phyloP scores from a whole-genome alignment of 2,329 filamentous ascomycete species.

The Beauveria australis region DNA sequence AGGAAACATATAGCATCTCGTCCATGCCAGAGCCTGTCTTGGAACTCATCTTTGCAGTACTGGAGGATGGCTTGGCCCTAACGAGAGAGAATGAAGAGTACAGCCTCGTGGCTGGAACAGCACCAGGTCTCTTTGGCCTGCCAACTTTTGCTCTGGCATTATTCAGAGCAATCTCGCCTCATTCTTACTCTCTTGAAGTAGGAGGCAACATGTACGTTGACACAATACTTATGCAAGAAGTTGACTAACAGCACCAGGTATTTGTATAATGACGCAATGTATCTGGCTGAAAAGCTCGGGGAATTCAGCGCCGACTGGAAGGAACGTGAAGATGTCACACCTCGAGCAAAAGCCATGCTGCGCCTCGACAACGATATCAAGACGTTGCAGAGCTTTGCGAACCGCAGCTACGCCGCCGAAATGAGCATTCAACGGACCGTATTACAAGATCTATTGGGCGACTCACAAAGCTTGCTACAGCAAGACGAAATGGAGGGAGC shows the following conservation, averaged over 20 bases:
- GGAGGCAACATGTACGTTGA: constrained; percentile 55
- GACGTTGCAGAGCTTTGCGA: constrained; percentile 51
- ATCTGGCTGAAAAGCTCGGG: constrained; percentile 49
- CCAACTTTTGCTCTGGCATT: constrained; percentile 69
- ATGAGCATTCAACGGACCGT: constrained; percentile 53
- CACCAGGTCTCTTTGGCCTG: constrained; percentile 60
- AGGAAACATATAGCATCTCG: constrained; percentile 82
- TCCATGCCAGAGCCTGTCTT: constrained; percentile 76
- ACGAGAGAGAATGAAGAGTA: constrained; percentile 42
- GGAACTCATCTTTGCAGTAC: constrained; percentile 50
- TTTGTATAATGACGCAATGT: constrained; percentile 59
- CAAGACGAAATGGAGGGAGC: constrained; percentile 45
- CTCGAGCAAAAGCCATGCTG: constrained; percentile 44
- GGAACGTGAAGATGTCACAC: constrained; percentile 40
- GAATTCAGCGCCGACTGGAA: constrained; percentile 45
- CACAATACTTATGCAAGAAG: neutral
- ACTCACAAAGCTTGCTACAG: constrained; percentile 51
- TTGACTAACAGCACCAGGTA: constrained; percentile 34
- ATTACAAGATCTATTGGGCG: constrained; percentile 52
- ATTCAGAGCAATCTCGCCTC: constrained; percentile 67
- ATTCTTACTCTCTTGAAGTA: constrained; percentile 58
- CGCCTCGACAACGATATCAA: constrained; percentile 53
- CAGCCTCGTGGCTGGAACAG: constrained; percentile 57
- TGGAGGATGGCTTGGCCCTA: constrained; percentile 54
- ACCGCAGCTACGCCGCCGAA: constrained; percentile 53